Conservation (phyloP, 1,284 basidiomycete genomes). For the Tilletia horrida region DNA sequence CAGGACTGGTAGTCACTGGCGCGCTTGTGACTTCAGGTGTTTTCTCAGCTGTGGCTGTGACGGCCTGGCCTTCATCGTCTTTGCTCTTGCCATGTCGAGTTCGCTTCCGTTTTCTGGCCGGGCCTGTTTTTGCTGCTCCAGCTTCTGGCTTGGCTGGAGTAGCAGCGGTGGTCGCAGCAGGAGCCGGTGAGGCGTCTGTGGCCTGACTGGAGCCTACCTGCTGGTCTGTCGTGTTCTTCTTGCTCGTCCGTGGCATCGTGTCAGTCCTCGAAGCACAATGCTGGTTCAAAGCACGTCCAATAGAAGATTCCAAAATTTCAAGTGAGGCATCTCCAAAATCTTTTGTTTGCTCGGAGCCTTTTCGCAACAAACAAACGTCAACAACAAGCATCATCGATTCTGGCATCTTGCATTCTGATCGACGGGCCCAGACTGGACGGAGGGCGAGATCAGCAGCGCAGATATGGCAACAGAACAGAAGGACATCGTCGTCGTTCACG, state of each 20-base stretch:
- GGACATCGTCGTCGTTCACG: constrained; percentile 39
- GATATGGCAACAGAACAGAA: too few species aligned
- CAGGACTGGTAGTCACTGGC: background rate
- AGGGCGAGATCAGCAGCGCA: too few species aligned
- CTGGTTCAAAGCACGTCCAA: too few species aligned
- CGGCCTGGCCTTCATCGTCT: background rate
- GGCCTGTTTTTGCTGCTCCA: background rate
- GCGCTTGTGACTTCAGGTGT: background rate
- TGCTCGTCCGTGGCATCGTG: constrained; percentile 9
- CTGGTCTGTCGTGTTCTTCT: background rate
- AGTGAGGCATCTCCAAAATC: too few species aligned
- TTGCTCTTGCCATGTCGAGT: background rate
- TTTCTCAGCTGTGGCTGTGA: background rate
- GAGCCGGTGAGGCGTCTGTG: background rate
- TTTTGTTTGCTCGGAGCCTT: too few species aligned
- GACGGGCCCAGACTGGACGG: too few species aligned
- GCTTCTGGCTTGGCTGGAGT: background rate
- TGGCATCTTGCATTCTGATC: too few species aligned
- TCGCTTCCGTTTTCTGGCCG: background rate
- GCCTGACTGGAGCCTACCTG: background rate
- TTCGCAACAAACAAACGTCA: too few species aligned
- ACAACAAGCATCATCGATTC: too few species aligned
- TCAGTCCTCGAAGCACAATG: background rate
- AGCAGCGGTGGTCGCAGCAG: background rate
- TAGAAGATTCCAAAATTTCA: too few species aligned